Conservation (phyloP, 129 eudicot genomes). For the Dittrichia graveolens region DNA sequence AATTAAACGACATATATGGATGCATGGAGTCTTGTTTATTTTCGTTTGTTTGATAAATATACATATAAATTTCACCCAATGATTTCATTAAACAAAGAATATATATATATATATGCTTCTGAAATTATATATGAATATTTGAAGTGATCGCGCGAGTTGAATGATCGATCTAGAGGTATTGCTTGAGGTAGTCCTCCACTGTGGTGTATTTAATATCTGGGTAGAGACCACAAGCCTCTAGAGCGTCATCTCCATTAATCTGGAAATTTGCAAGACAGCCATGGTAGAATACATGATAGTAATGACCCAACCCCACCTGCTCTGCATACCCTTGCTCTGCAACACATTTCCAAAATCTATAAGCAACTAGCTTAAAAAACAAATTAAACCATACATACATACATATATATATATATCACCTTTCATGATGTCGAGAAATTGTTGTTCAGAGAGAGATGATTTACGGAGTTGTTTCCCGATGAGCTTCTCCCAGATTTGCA, state of each 20-base stretch:
- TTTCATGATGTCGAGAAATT: conserved; percentile 46
- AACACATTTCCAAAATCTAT: background rate
- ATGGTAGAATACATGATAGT: conserved; percentile 46
- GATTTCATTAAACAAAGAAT: no score
- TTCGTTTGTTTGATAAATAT: no score
- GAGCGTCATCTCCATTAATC: conserved; percentile 30
- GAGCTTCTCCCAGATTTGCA: conserved; percentile 53
- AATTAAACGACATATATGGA: no score
- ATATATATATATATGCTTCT: no score
- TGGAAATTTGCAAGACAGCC: conserved; percentile 59
- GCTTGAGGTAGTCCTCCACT: conserved; percentile 44
- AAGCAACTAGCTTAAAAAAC: background rate
- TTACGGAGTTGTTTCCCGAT: conserved; percentile 45
- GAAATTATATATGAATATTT: no score
- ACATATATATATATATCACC: conserved; percentile 25
- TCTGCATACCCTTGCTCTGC: conserved; percentile 41
- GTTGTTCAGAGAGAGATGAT: conserved; percentile 34
- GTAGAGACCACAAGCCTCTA: conserved; percentile 46
- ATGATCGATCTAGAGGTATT: conserved; percentile 26
- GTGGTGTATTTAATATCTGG: conserved; percentile 45
- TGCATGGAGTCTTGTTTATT: no score
- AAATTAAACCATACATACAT: background rate
- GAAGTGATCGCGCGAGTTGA: no score
- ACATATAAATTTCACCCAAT: no score
- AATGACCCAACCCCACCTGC: conserved; percentile 56